These are phyloP conservation scores for Seminavis robusta DNA, from an alignment of 108 stramenopile genomes.

Conservation along the genomic window DNA sequence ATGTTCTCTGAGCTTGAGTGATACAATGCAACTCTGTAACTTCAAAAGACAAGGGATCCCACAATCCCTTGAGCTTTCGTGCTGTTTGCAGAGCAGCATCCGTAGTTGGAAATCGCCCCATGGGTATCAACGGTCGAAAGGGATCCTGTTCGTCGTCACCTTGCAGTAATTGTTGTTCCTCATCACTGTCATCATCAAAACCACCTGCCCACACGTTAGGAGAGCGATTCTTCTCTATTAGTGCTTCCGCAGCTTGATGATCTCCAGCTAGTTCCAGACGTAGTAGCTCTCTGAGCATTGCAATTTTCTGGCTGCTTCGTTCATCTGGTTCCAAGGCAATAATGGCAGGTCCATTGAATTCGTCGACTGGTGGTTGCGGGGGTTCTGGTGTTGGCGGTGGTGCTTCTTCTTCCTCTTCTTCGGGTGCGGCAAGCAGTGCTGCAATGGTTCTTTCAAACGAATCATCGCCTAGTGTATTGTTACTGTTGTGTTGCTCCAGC, in stretches of 20 bases:
- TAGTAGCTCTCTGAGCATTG: constrained; percentile 43
- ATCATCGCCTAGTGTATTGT: neutral
- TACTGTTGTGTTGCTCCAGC: neutral
- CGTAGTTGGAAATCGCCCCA: constrained; percentile 56
- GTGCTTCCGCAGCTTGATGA: too few species aligned
- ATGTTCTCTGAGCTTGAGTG: constrained; percentile 23
- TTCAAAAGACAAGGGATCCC: constrained; percentile 64
- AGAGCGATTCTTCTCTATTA: too few species aligned
- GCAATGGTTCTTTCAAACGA: too few species aligned
- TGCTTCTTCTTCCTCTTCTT: too few species aligned
- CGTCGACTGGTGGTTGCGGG: too few species aligned
- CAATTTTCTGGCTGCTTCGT: constrained; percentile 39
- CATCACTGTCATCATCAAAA: too few species aligned
- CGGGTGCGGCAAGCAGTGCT: too few species aligned
- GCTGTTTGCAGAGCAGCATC: constrained; percentile 56
- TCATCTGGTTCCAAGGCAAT: constrained; percentile 70
- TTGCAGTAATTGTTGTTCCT: constrained; percentile 25
- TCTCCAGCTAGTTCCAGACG: constrained; percentile 26
- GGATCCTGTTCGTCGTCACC: constrained; percentile 24
- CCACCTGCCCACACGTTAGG: too few species aligned
- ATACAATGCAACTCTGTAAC: constrained; percentile 69
- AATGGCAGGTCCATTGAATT: constrained; percentile 68
- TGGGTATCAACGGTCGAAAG: constrained; percentile 65
- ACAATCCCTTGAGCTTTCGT: constrained; percentile 50
- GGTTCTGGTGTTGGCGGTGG: too few species aligned